Base-by-base conservation (phyloP, 1,284 basidiomycete genomes). In the Pseudozyma thailandica region DNA sequence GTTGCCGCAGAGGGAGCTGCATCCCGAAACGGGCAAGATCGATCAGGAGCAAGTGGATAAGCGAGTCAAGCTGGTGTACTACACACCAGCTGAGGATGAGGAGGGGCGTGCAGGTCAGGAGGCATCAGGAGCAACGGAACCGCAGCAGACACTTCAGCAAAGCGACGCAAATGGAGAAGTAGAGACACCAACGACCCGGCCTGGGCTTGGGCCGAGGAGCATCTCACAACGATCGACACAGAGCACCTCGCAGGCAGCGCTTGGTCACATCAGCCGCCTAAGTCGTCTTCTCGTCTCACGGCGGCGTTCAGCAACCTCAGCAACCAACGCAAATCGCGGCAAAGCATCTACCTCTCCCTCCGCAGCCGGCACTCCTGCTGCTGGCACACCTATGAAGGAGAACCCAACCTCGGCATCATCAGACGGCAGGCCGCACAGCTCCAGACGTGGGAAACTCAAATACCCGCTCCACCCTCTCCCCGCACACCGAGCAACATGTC, bases 401-500 rank as follows among this genome's bases (percentile, higher is more conserved):
- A 18, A 30, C 15, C 28, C 31, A 45, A 20, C 18, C 8, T 4
- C 27, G 20, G 21, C 20, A 7, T 23, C 13, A 44, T 26, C 10
- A 18, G 13, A 13, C 18, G 18, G 4, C 37, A 38, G 20, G 37
- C 16, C 30, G 15, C 35, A 52, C 1, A 27, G 28, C 12, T 21
- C 51, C 8, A 30, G 31, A 23, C 43, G 46, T 4, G 35, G 45
- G 21, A 39, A 50, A 13, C 53, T 71, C 58, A 65, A 66, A 16
- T 74, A 78, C 56, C 75, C 76, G 8, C 66, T 78, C 25, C 63
- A 76, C 25, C 56, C 72, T 2, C 56, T 79, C 6, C 74, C 76
- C 0, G 69, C 74, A 2, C 76, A 79, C 31, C 66, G 77, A 13
- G 73, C 77, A 0, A 78, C 74, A 5, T 79, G 77, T 43, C 72